Percentiles rank a stretch among this genome's conserved stretches.
These are phyloP conservation scores for Shiraia bambusicola DNA, from an alignment of 2,329 filamentous ascomycete species.

Conservation along the genomic window DNA sequence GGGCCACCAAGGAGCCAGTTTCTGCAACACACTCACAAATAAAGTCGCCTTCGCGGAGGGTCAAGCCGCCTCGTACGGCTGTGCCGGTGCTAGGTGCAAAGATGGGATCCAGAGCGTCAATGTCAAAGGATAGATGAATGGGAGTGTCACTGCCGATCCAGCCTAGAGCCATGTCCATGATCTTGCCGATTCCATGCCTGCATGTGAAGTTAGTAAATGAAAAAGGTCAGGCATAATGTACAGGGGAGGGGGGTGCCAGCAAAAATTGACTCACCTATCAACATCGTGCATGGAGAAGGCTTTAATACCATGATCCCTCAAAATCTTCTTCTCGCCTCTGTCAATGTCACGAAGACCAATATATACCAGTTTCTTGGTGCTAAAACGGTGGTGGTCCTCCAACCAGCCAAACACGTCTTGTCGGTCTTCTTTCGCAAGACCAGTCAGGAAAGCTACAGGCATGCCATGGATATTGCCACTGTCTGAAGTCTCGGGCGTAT, in stretches of 20 bases:
- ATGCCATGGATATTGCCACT: slow-evolving; percentile 98
- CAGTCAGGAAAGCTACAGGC: slow-evolving; percentile 90
- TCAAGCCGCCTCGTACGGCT: slow-evolving; percentile 88
- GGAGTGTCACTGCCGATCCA: slow-evolving; percentile 94
- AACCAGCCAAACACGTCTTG: slow-evolving; percentile 91
- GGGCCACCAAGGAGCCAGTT: slow-evolving; percentile 58
- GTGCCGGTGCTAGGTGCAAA: slow-evolving; percentile 97
- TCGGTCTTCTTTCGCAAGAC: slow-evolving; percentile 73
- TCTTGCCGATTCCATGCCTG: slow-evolving; percentile 87
- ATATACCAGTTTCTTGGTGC: slow-evolving; percentile 86
- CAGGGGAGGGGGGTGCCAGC: background rate
- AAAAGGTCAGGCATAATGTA: background rate
- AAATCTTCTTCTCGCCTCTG: slow-evolving; percentile 85
- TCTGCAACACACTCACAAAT: slow-evolving; percentile 73
- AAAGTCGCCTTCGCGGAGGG: slow-evolving; percentile 92
- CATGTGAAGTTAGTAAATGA: background rate
- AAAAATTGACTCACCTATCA: slow-evolving; percentile 74
- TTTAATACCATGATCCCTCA: slow-evolving; percentile 86
- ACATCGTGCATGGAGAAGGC: slow-evolving; percentile 99
- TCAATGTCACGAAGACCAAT: slow-evolving; percentile 95
- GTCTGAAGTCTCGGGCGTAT: slow-evolving; percentile 84
- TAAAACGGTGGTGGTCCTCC: slow-evolving; percentile 68
- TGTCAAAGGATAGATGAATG: slow-evolving; percentile 95
- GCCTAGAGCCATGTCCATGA: slow-evolving; percentile 97
- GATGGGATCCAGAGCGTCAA: slow-evolving; percentile 92